Percentiles rank a stretch among this genome's conserved stretches.
These are phyloP conservation scores for Grosmannia penicillata DNA, from an alignment of 2,329 filamentous ascomycete genomes.

Conservation along the genomic window DNA sequence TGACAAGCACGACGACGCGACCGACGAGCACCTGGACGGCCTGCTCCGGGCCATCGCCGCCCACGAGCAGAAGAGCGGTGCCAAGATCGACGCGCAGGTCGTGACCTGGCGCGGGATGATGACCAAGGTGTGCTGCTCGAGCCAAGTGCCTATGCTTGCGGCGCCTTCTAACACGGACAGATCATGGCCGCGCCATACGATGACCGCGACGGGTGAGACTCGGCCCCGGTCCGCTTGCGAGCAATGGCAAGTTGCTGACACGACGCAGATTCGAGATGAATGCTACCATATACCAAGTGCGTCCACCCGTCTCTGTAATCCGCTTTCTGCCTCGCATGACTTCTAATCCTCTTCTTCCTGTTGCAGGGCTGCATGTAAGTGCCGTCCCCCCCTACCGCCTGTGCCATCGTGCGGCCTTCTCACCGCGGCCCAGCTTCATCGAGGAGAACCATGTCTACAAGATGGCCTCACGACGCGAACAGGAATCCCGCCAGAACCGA, in stretches of 20 bases:
- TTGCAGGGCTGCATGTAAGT: conserved; percentile 9
- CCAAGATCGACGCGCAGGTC: conserved; percentile 59
- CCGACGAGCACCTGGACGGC: conserved; percentile 79
- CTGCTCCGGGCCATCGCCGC: conserved; percentile 62
- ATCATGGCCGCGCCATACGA: conserved; percentile 79
- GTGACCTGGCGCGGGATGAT: conserved; percentile 97
- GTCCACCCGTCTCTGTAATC: conserved; percentile 13
- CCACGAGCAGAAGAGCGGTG: conserved; percentile 53
- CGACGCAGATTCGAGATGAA: conserved; percentile 78
- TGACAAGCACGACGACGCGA: conserved; percentile 59
- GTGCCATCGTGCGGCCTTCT: not conserved
- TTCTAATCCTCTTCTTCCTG: not conserved
- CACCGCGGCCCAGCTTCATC: conserved; percentile 50
- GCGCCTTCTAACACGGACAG: conserved; percentile 25
- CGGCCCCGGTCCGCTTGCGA: not conserved
- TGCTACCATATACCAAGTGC: conserved; percentile 75
- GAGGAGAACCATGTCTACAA: conserved; percentile 79
- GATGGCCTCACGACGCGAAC: conserved; percentile 41
- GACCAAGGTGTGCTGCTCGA: conserved; percentile 57
- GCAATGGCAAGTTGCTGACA: not conserved
- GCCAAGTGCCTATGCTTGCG: conserved; percentile 1
- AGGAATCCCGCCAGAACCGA: conserved; percentile 33
- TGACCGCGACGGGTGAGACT: conserved; percentile 55
- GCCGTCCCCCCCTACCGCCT: conserved; percentile 4
- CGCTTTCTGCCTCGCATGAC: too few species aligned